Conservation (phyloP, 768 basidiomycete genomes). For the Russula earlei region DNA sequence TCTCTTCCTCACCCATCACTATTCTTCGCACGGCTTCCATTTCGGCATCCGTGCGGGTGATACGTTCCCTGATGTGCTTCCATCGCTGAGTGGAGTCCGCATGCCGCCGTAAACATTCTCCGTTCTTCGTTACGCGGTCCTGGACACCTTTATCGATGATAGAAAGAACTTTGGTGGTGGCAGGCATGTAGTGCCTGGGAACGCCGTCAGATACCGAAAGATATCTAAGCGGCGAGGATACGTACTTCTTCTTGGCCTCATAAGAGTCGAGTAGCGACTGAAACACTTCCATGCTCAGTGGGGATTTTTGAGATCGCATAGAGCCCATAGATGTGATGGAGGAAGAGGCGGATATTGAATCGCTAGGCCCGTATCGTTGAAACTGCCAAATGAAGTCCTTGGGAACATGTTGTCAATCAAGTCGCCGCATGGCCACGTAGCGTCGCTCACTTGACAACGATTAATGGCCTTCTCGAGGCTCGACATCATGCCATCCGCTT, state of each 20-base stretch:
- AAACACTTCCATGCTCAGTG: constrained; percentile 53
- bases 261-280: constrained; percentile 62
- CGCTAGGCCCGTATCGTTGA: constrained; percentile 45
- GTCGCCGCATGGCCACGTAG: background rate
- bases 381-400: constrained; percentile 86
- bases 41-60: constrained; percentile 69
- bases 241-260: constrained; percentile 81
- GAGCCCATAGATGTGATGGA: constrained; percentile 30
- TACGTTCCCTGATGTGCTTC: constrained; percentile 71
- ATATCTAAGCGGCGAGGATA: constrained; percentile 15
- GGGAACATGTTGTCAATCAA: constrained; percentile 1
- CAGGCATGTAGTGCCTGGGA: constrained; percentile 85
- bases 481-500: constrained; percentile 97
- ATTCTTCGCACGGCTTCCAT: constrained; percentile 62
- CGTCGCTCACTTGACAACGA: constrained; percentile 66
- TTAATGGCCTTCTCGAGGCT: constrained; percentile 89
- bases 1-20: constrained; percentile 39
- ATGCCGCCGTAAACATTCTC: constrained; percentile 84
- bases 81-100: constrained; percentile 85
- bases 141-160: constrained; percentile 92
- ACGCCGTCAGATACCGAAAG: constrained; percentile 1
- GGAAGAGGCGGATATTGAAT: constrained; percentile 33
- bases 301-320: constrained; percentile 41
- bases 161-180: constrained; percentile 82
- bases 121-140: constrained; percentile 93